Evolutionary conservation across 139 green algal genomes (phyloP).

Genomic region (Limnomonas spitsbergensis): DNA sequence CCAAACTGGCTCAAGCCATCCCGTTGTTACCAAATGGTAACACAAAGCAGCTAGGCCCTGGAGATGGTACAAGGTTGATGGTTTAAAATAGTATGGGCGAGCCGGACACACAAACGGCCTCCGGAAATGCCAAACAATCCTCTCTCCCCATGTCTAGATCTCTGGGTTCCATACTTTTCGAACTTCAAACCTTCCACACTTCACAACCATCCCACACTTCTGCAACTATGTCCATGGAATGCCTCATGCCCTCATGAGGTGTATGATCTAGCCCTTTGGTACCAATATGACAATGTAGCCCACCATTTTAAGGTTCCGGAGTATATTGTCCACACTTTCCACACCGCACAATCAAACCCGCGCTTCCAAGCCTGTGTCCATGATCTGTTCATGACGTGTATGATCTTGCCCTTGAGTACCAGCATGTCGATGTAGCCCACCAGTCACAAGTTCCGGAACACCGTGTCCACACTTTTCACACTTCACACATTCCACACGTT

Average conservation of each 20-base stretch:
- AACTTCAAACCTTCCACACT: neutral
- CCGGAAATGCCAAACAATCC: too few relatives aligned
- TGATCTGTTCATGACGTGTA: constrained; percentile 62
- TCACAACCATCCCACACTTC: neutral
- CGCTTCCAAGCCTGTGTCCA: constrained; percentile 52
- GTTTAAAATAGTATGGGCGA: neutral
- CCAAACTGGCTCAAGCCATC: constrained; percentile 59
- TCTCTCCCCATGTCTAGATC: too few relatives aligned
- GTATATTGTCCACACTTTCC: too few relatives aligned
- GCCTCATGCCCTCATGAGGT: too few relatives aligned
- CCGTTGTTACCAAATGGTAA: constrained; percentile 69
- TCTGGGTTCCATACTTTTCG: too few relatives aligned
- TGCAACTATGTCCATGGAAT: constrained; percentile 29
- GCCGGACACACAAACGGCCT: too few relatives aligned
- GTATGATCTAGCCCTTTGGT: too few relatives aligned
- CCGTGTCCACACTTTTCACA: constrained; percentile 75
- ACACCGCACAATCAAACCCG: too few relatives aligned
- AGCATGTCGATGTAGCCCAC: constrained; percentile 70
- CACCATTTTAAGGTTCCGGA: too few relatives aligned
- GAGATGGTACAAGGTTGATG: neutral
- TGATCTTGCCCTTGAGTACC: constrained; percentile 60
- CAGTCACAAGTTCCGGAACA: constrained; percentile 73
- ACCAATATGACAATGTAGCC: too few relatives aligned
- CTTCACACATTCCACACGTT: constrained; percentile 1
- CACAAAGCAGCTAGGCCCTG: constrained; percentile 63